Conservation (phyloP, 495 filamentous ascomycete genomes). For the Xylaria palmicola region DNA sequence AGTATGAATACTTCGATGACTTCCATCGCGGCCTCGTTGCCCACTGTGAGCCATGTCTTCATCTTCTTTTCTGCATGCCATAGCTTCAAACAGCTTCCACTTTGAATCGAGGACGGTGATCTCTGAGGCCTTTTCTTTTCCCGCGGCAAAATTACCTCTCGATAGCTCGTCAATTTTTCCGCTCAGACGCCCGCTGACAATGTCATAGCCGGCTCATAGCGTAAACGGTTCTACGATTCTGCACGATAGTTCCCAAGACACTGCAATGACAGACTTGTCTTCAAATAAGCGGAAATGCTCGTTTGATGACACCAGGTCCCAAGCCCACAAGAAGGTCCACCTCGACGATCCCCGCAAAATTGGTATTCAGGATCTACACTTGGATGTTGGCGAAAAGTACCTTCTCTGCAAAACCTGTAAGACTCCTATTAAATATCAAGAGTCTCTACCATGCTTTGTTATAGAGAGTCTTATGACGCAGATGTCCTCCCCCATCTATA, state of each 20-base stretch:
- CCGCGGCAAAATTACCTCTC: neutral
- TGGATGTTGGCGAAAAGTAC: conserved; percentile 58
- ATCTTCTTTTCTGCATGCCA: neutral
- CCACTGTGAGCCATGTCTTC: conserved; percentile 34
- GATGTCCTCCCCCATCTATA: conserved; percentile 10
- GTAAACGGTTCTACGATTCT: conserved; percentile 51
- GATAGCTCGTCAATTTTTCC: neutral
- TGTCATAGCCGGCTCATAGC: conserved; percentile 49
- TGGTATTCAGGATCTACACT: conserved; percentile 55
- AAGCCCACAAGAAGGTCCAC: conserved; percentile 56
- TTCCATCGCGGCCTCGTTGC: conserved; percentile 44
- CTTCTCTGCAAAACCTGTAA: conserved; percentile 62
- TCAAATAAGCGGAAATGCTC: conserved; percentile 56
- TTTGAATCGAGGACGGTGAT: neutral
- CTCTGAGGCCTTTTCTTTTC: neutral
- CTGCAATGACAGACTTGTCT: conserved; percentile 40
- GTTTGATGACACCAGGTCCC: conserved; percentile 45
- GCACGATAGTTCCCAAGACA: conserved; percentile 42
- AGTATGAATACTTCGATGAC: conserved; percentile 47
- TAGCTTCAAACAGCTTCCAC: neutral
- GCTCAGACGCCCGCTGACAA: conserved; percentile 2
- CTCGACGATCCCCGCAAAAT: conserved; percentile 49
- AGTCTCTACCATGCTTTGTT: conserved; percentile 21
- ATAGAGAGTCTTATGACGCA: conserved; percentile 6
- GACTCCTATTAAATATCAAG: conserved; percentile 45